phyloP scores from a whole-genome alignment of 805 yeast species.

The Schwanniomyces yamadae region DNA sequence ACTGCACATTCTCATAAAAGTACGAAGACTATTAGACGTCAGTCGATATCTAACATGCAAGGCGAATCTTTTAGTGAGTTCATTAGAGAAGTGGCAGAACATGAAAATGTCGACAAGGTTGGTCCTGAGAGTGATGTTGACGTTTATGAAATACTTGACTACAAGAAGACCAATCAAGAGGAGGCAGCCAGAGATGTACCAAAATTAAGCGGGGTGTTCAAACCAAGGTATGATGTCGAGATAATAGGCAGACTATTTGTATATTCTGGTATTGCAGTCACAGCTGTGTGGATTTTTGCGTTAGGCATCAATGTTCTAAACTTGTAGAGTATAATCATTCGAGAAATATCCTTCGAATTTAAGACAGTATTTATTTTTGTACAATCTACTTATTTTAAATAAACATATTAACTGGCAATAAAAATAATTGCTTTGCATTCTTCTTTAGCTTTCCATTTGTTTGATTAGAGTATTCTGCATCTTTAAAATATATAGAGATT shows the following conservation, averaged over 20 bases:
- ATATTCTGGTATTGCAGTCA: slow-evolving; percentile 74
- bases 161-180: slow-evolving; percentile 15
- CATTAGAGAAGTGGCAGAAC: slow-evolving; percentile 24
- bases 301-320: slow-evolving; percentile 22
- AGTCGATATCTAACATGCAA: slow-evolving; percentile 38
- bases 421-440: too few species aligned
- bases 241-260: slow-evolving; percentile 74
- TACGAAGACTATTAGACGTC: slow-evolving; percentile 35
- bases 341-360: too few species aligned
- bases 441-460: too few species aligned
- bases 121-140: slow-evolving; percentile 43
- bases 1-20: slow-evolving; percentile 36
- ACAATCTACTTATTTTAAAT: too few species aligned
- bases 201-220: slow-evolving; percentile 46
- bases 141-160: slow-evolving; percentile 39
- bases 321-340: too few species aligned
- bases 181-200: slow-evolving; percentile 5
- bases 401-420: too few species aligned
- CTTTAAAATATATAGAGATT: too few species aligned
- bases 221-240: slow-evolving; percentile 68
- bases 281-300: slow-evolving; percentile 48
- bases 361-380: too few species aligned
- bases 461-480: too few species aligned
- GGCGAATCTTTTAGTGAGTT: slow-evolving; percentile 24
- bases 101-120: slow-evolving; percentile 24